Percentiles rank a stretch among this genome's conserved stretches.
phyloP scores from a whole-genome alignment of 2,329 filamentous ascomycete species.

The Zalaria obscura region DNA sequence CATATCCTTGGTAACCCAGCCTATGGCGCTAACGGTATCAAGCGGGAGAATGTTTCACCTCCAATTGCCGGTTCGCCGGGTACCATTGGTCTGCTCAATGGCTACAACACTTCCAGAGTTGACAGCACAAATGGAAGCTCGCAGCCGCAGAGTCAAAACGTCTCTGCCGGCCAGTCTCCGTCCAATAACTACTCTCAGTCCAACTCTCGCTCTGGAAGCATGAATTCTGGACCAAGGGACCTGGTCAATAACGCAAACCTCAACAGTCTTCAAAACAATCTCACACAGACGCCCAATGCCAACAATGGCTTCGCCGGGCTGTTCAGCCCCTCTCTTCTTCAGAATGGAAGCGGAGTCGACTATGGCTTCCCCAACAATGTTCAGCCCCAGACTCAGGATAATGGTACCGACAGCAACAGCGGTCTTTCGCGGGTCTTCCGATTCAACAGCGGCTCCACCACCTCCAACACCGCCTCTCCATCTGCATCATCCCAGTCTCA shows the following conservation, averaged over 20 bases:
- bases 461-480: slow-evolving; percentile 35
- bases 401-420: slow-evolving; percentile 26
- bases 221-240: not conserved
- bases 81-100: no score
- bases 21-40: not conserved
- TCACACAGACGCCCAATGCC: slow-evolving; percentile 13
- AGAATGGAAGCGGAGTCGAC: slow-evolving; percentile 22
- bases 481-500: slow-evolving; percentile 38
- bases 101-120: not conserved
- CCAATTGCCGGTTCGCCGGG: no score
- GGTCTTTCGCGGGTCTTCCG: slow-evolving; percentile 33
- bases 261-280: not conserved
- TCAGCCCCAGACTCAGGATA: slow-evolving; percentile 13
- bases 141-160: not conserved
- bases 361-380: slow-evolving; percentile 8
- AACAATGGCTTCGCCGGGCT: slow-evolving; percentile 36
- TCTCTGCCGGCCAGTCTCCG: not conserved
- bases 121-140: not conserved
- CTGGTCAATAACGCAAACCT: not conserved
- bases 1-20: slow-evolving; percentile 30
- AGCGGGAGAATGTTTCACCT: no score
- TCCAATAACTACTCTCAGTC: not conserved
- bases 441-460: slow-evolving; percentile 32
- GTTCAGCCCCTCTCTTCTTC: slow-evolving; percentile 43
- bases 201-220: slow-evolving; percentile 3